These are phyloP conservation scores for Microbotryomycetes sp. DNA, from an alignment of 1,284 basidiomycete genomes.

Conservation along the genomic window DNA sequence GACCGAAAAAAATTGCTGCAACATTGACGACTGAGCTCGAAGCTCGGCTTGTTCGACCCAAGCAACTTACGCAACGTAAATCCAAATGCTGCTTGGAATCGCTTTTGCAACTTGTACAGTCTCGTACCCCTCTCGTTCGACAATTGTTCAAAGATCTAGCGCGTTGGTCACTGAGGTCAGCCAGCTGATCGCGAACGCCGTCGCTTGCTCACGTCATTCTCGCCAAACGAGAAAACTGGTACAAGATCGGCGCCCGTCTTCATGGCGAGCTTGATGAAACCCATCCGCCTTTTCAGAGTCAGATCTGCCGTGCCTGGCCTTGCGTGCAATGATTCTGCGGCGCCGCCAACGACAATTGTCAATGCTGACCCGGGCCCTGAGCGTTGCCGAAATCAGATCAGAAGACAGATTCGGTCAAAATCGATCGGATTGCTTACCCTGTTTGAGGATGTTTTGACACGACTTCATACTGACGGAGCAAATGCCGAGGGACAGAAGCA, in stretches of 20 bases:
- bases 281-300: constrained; percentile 57
- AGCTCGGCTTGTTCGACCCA: background rate
- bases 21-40: background rate
- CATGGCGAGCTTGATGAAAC: constrained; percentile 96
- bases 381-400: background rate
- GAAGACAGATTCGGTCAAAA: background rate
- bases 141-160: constrained; percentile 91
- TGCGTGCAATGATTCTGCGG: constrained; percentile 85
- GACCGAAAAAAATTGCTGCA: constrained; percentile 35
- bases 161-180: too few species aligned
- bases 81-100: constrained; percentile 83
- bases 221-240: constrained; percentile 93
- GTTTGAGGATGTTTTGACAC: constrained; percentile 77
- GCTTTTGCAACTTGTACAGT: constrained; percentile 77
- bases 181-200: background rate
- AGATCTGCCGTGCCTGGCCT: constrained; percentile 91
- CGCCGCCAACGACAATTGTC: constrained; percentile 94
- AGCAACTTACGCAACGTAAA: constrained; percentile 83
- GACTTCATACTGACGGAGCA: constrained; percentile 85
- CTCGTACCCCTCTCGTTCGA: constrained; percentile 86
- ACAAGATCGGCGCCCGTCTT: constrained; percentile 90
- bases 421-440: constrained; percentile 45
- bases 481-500: constrained; percentile 68
- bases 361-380: constrained; percentile 54
- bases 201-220: constrained; percentile 70